Evolutionary conservation across 768 basidiomycete species (phyloP).

Genomic region (Trametes punicea): DNA sequence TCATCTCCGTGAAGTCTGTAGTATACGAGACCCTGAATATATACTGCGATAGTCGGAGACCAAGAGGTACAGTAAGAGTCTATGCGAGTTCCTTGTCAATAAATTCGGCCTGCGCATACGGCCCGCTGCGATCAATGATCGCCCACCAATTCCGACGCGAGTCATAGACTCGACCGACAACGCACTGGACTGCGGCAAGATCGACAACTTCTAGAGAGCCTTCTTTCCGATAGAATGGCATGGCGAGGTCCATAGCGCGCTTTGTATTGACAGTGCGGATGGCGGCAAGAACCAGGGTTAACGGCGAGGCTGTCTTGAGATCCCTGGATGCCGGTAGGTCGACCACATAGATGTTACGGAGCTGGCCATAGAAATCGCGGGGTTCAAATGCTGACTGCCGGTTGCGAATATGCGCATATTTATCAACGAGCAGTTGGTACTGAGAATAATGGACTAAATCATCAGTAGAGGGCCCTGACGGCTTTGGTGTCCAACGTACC

Average conservation of each 20-base stretch:
- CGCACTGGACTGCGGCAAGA: slow-evolving; percentile 22
- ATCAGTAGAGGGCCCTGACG: too few species aligned
- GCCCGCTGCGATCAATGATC: slow-evolving; percentile 28
- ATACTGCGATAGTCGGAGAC: too few species aligned
- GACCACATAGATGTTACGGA: slow-evolving; percentile 31
- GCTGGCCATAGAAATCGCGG: slow-evolving; percentile 33
- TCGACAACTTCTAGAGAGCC: slow-evolving; percentile 22
- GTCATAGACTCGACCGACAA: slow-evolving; percentile 24
- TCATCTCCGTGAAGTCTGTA: too few species aligned
- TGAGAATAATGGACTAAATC: slow-evolving; percentile 1
- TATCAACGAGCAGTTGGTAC: slow-evolving; percentile 35
- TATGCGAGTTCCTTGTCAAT: too few species aligned
- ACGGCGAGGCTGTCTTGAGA: too few species aligned
- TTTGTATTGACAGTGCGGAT: slow-evolving; percentile 19
- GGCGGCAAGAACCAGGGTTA: slow-evolving; percentile 24
- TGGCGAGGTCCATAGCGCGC: slow-evolving; percentile 3
- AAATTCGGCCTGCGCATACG: neutral
- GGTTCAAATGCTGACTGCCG: neutral
- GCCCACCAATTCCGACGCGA: slow-evolving; percentile 10
- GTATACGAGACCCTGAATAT: too few species aligned
- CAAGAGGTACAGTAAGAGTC: too few species aligned
- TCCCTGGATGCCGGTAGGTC: neutral
- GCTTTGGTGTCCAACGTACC: neutral
- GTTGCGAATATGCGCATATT: slow-evolving; percentile 18
- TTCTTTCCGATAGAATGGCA: slow-evolving; percentile 16